These are phyloP conservation scores for Phyllosticta citribraziliensis DNA, from an alignment of 2,329 filamentous ascomycete species.

Conservation along the genomic window DNA sequence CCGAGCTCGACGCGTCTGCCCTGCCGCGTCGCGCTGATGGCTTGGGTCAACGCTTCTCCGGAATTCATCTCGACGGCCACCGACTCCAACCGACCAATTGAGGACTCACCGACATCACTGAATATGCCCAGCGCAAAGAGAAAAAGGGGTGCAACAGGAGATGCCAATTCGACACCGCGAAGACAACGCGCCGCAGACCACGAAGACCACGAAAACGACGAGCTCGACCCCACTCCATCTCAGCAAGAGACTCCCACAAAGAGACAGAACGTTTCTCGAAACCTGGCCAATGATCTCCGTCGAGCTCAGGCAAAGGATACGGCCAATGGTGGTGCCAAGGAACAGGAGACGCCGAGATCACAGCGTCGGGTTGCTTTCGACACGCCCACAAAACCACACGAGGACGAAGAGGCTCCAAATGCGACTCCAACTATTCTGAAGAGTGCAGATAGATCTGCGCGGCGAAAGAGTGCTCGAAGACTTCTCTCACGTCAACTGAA, in stretches of 20 bases:
- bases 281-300: not conserved
- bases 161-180: conserved; percentile 4
- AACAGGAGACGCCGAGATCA: conserved; percentile 31
- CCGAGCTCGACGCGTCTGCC: conserved; percentile 6
- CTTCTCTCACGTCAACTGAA: conserved; percentile 63
- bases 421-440: conserved; percentile 54
- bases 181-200: conserved; percentile 1
- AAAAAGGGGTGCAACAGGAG: not conserved
- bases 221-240: conserved; percentile 4
- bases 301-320: conserved; percentile 21
- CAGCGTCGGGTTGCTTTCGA: conserved; percentile 37
- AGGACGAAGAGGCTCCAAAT: conserved; percentile 46
- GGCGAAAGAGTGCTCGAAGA: conserved; percentile 70
- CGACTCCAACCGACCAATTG: not conserved
- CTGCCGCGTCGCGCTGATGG: conserved; percentile 3
- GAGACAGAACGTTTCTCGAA: conserved; percentile 13
- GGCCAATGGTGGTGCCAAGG: conserved; percentile 13
- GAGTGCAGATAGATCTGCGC: conserved; percentile 75
- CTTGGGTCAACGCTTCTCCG: not conserved
- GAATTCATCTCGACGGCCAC: not conserved
- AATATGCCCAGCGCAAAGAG: conserved; percentile 9
- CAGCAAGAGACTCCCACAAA: conserved; percentile 1
- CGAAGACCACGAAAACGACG: conserved; percentile 3
- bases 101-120: not conserved
- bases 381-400: conserved; percentile 30